Conservation (phyloP, 2,329 filamentous ascomycete species). For the Monilinia laxa region DNA sequence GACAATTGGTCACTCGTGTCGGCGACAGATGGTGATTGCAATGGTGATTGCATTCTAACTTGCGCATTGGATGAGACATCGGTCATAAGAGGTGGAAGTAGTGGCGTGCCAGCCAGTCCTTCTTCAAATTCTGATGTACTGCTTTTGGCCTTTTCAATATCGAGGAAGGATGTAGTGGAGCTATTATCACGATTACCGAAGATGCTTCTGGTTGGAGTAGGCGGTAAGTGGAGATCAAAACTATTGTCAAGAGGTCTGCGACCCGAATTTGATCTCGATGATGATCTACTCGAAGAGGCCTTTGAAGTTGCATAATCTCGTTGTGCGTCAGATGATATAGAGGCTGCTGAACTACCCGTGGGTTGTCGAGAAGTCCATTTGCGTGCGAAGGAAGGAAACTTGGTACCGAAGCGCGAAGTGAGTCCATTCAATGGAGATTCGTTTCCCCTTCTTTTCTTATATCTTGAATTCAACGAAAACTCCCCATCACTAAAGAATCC, state of each 20-base stretch:
- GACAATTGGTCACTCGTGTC: slow-evolving; percentile 46
- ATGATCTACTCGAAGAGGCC: slow-evolving; percentile 72
- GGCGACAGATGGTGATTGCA: slow-evolving; percentile 80
- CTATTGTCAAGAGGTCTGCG: slow-evolving; percentile 47
- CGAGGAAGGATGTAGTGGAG: slow-evolving; percentile 46
- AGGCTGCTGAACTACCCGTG: slow-evolving; percentile 34
- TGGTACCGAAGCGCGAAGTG: slow-evolving; percentile 63
- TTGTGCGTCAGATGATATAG: slow-evolving; percentile 31
- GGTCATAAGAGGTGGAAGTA: slow-evolving; percentile 78
- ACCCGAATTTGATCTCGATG: slow-evolving; percentile 67
- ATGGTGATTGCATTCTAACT: slow-evolving; percentile 69
- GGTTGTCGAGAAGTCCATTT: slow-evolving; percentile 53
- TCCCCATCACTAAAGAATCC: slow-evolving; percentile 67
- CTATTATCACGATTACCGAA: slow-evolving; percentile 57
- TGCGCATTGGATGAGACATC: slow-evolving; percentile 47
- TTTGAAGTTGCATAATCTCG: slow-evolving; percentile 47
- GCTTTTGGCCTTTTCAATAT: slow-evolving; percentile 54
- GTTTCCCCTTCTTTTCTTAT: slow-evolving; percentile 57
- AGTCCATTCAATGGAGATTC: slow-evolving; percentile 63
- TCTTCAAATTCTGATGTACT: slow-evolving; percentile 53
- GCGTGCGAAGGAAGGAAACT: slow-evolving; percentile 54
- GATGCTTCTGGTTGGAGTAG: slow-evolving; percentile 62
- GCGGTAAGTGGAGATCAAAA: slow-evolving; percentile 54
- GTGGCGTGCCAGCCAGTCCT: slow-evolving; percentile 73
- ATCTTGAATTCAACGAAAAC: slow-evolving; percentile 47